phyloP scores from a whole-genome alignment of 495 filamentous ascomycete species.

The Gamarada debralockiae region DNA sequence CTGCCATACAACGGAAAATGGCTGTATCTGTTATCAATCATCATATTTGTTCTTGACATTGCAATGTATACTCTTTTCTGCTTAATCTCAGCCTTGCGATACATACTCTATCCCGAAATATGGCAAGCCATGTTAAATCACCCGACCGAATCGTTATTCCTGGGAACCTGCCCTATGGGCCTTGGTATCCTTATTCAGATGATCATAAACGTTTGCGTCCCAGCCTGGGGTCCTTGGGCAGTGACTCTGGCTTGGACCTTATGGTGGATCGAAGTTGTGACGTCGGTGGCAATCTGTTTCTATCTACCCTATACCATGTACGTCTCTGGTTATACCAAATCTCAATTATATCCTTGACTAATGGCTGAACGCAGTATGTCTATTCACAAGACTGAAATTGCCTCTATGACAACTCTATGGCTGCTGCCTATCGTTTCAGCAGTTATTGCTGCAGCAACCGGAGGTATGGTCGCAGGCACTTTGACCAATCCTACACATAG shows the following conservation, averaged over 20 bases:
- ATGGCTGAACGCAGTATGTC: slow-evolving; percentile 9
- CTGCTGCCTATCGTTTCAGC: slow-evolving; percentile 55
- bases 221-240: slow-evolving; percentile 42
- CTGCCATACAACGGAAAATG: slow-evolving; percentile 51
- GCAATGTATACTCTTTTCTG: slow-evolving; percentile 40
- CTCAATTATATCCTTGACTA: background rate
- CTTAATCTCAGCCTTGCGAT: slow-evolving; percentile 47
- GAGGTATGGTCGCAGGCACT: slow-evolving; percentile 48
- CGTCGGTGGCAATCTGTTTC: slow-evolving; percentile 45
- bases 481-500: slow-evolving; percentile 46
- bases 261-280: slow-evolving; percentile 54
- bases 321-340: slow-evolving; percentile 16
- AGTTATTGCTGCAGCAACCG: slow-evolving; percentile 53
- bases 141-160: slow-evolving; percentile 54
- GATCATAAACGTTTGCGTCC: slow-evolving; percentile 48
- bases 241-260: slow-evolving; percentile 39
- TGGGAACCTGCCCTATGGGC: slow-evolving; percentile 58
- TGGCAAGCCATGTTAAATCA: slow-evolving; percentile 52
- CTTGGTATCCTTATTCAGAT: slow-evolving; percentile 57
- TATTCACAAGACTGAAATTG: slow-evolving; percentile 10
- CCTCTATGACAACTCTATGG: slow-evolving; percentile 51
- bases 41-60: slow-evolving; percentile 51
- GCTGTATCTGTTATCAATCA: slow-evolving; percentile 47
- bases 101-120: slow-evolving; percentile 51
- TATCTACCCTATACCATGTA: slow-evolving; percentile 53